phyloP scores from a whole-genome alignment of 352 stramenopile genomes.

The Phytophthora cactorum region DNA sequence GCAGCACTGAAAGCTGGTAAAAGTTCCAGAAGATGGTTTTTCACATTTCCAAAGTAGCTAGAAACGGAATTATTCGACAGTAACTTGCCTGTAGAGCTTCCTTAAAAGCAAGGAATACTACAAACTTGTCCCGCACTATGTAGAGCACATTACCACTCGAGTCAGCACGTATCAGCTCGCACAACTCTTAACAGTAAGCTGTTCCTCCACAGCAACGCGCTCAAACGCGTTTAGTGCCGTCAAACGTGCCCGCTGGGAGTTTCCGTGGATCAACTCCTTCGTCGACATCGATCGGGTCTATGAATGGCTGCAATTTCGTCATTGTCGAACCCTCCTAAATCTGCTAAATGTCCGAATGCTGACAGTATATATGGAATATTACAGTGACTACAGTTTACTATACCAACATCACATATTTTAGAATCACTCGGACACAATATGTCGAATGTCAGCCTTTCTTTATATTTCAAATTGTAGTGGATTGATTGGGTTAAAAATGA shows the following conservation, averaged over 20 bases:
- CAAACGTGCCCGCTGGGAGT: background rate
- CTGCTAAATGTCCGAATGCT: too few relatives aligned
- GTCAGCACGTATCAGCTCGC: too few relatives aligned
- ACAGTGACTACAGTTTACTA: too few relatives aligned
- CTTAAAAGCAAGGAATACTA: constrained; percentile 8
- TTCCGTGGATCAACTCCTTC: background rate
- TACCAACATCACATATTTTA: too few relatives aligned
- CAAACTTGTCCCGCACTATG: constrained; percentile 1
- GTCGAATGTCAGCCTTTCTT: too few relatives aligned
- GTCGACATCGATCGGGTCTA: background rate
- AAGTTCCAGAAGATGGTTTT: constrained; percentile 2
- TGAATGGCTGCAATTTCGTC: too few relatives aligned
- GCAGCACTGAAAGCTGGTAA: background rate
- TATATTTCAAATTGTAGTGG: too few relatives aligned
- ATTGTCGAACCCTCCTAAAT: too few relatives aligned
- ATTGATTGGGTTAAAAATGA: too few relatives aligned
- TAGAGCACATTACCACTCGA: too few relatives aligned
- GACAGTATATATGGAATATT: too few relatives aligned
- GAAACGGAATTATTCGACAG: constrained; percentile 8
- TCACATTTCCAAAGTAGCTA: constrained; percentile 16
- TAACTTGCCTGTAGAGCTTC: constrained; percentile 2
- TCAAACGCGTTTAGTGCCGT: background rate
- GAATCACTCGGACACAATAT: too few relatives aligned
- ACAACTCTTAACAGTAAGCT: background rate
- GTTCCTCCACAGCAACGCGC: background rate